Evolutionary conservation across 768 basidiomycete species (phyloP).

Genomic region (Rhizopogon salebrosus): DNA sequence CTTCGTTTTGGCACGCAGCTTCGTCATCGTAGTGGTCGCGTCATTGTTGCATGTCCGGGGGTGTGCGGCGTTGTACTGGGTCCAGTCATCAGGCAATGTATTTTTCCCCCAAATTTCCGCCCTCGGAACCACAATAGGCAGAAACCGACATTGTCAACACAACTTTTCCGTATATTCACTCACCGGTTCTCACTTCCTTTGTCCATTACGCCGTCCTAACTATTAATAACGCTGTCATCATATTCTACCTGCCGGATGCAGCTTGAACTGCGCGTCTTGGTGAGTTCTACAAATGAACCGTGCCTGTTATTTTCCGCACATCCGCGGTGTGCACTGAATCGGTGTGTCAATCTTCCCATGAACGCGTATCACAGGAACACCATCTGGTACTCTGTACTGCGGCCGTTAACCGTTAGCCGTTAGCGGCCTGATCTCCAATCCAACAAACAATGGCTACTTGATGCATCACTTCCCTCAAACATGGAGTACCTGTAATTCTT

Average conservation of each 20-base stretch:
- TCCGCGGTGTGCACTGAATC: constrained; percentile 22
- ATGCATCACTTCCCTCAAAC: constrained; percentile 20
- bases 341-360: constrained; percentile 23
- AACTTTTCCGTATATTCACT: background rate
- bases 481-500: background rate
- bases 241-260: background rate
- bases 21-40: background rate
- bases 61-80: background rate
- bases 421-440: background rate
- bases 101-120: background rate
- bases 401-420: background rate
- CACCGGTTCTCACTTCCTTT: constrained; percentile 1
- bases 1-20: background rate
- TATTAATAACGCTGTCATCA: background rate
- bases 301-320: constrained; percentile 16
- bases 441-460: constrained; percentile 17
- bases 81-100: background rate
- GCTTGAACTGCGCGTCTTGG: background rate
- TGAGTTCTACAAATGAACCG: constrained; percentile 2
- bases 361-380: constrained; percentile 6
- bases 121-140: background rate
- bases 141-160: background rate
- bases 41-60: background rate
- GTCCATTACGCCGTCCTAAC: background rate
- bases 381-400: background rate